Percentiles rank a stretch among this genome's conserved stretches.
Evolutionary conservation across 2,329 filamentous ascomycete species (phyloP).

Genomic region (Geoglossum cookeanum): DNA sequence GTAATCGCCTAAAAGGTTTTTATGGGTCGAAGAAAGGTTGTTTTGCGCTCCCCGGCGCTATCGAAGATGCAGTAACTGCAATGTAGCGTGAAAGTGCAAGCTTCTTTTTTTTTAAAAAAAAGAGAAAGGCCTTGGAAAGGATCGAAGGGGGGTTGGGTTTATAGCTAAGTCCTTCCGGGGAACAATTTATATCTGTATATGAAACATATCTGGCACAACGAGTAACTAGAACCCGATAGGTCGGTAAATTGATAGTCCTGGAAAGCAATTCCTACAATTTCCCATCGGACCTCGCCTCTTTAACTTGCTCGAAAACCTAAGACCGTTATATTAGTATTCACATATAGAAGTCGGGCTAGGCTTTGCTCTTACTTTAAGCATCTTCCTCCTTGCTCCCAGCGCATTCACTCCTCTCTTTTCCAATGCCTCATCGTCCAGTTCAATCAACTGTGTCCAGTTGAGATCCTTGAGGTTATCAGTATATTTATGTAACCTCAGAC

Average conservation of each 20-base stretch:
- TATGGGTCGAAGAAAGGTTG: not conserved
- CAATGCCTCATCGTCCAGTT: slow-evolving; percentile 80
- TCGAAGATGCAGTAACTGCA: not conserved
- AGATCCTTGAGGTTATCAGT: slow-evolving; percentile 95
- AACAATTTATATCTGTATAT: not conserved
- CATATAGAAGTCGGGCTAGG: not conserved
- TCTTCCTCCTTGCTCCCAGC: slow-evolving; percentile 83
- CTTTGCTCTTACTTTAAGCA: slow-evolving; percentile 57
- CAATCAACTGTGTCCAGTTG: slow-evolving; percentile 84
- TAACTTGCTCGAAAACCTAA: slow-evolving; percentile 86
- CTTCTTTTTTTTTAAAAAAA: too few species aligned
- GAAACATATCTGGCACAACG: not conserved
- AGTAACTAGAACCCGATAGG: not conserved
- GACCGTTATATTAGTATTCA: not conserved
- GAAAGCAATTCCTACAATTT: slow-evolving; percentile 12
- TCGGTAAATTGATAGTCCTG: not conserved
- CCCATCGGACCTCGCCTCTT: slow-evolving; percentile 33
- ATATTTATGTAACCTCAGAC: slow-evolving; percentile 91
- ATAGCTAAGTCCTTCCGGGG: not conserved
- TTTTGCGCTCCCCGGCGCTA: not conserved
- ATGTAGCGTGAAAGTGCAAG: not conserved
- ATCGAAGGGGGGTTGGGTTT: not conserved
- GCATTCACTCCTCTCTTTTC: slow-evolving; percentile 91
- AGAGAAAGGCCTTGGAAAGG: not conserved
- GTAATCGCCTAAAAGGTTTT: not conserved